phyloP scores from a whole-genome alignment of 139 green algal genomes.

The Tetraselmis chui region DNA sequence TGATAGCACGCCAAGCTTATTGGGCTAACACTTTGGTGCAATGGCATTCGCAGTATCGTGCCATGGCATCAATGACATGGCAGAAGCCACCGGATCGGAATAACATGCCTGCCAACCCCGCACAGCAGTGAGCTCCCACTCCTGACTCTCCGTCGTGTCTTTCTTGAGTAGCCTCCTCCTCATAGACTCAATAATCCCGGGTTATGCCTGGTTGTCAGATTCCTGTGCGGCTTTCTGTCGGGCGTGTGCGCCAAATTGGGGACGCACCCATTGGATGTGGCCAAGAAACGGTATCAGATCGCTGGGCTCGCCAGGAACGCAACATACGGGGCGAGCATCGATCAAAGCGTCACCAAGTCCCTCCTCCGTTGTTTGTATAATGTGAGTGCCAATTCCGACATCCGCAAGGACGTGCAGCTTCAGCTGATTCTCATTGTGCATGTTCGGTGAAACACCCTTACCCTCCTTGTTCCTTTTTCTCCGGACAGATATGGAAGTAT shows the following conservation, averaged over 20 bases:
- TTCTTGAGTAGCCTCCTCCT: neutral
- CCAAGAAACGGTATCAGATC: slow-evolving; percentile 96
- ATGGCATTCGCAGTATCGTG: neutral
- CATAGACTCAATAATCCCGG: neutral
- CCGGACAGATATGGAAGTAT: slow-evolving; percentile 23
- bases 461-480: slow-evolving; percentile 3
- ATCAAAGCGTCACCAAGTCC: slow-evolving; percentile 31
- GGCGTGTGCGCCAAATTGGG: slow-evolving; percentile 81
- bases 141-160: neutral
- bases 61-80: neutral
- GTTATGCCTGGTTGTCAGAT: slow-evolving; percentile 18
- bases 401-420: no score
- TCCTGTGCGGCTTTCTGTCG: slow-evolving; percentile 67
- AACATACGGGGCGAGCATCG: slow-evolving; percentile 68
- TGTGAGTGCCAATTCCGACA: slow-evolving; percentile 14
- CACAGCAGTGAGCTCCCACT: neutral
- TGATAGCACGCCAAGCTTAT: no score
- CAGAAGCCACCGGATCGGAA: neutral
- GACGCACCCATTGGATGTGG: slow-evolving; percentile 92
- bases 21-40: no score
- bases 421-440: no score
- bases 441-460: slow-evolving; percentile 5
- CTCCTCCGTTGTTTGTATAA: slow-evolving; percentile 45
- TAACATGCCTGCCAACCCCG: neutral
- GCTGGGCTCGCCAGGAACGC: slow-evolving; percentile 56